Conservation (phyloP, 768 basidiomycete species). For the Thelephora ganbajun region DNA sequence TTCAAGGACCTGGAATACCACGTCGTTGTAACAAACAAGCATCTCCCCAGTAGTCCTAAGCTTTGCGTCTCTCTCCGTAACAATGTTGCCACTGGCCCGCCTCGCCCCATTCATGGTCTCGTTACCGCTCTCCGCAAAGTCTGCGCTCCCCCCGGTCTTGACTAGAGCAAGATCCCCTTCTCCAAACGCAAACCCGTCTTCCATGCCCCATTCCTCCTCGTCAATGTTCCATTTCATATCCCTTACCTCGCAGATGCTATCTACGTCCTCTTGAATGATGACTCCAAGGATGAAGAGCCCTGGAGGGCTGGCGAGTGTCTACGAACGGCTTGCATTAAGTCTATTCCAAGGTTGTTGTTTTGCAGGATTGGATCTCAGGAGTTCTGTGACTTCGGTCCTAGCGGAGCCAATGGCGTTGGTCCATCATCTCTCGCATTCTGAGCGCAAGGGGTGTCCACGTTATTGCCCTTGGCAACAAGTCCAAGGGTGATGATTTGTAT, state of each 20-base stretch:
- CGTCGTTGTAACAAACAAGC: slow-evolving; percentile 75
- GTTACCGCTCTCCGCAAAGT: slow-evolving; percentile 85
- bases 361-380: slow-evolving; percentile 75
- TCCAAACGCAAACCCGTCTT: slow-evolving; percentile 94
- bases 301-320: slow-evolving; percentile 45
- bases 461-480: slow-evolving; percentile 81
- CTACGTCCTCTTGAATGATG: slow-evolving; percentile 61
- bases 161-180: slow-evolving; percentile 89
- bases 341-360: slow-evolving; percentile 1
- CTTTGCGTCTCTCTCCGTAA: slow-evolving; percentile 86
- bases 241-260: slow-evolving; percentile 63
- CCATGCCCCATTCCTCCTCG: slow-evolving; percentile 84
- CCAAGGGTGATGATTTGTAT: slow-evolving; percentile 85
- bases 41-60: slow-evolving; percentile 67
- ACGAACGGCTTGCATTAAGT: slow-evolving; percentile 4
- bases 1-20: slow-evolving; percentile 69
- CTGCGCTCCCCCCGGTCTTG: slow-evolving; percentile 72
- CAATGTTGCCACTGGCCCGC: slow-evolving; percentile 87
- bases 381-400: slow-evolving; percentile 81
- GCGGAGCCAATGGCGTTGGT: slow-evolving; percentile 87
- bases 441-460: slow-evolving; percentile 90
- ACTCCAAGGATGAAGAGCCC: slow-evolving; percentile 64
- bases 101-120: slow-evolving; percentile 82
- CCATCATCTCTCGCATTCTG: slow-evolving; percentile 80
- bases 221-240: slow-evolving; percentile 94